Percentiles rank a stretch among this genome's conserved stretches.
Conservation (phyloP, 345 rosid species). For the Corymbia maculata region DNA sequence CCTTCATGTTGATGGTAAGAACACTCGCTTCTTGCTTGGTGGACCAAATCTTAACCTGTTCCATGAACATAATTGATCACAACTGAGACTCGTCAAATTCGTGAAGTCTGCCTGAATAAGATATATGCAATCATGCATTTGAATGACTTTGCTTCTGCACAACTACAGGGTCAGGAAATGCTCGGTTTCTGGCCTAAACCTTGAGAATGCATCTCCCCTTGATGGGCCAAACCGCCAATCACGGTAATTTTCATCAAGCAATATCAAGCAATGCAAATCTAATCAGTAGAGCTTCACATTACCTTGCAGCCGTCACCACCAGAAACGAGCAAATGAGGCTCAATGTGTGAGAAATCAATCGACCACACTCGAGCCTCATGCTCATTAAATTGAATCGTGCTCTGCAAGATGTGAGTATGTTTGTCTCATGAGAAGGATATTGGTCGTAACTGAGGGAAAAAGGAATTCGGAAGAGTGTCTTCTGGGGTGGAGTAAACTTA, state of each 20-base stretch:
- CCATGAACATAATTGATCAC: neutral
- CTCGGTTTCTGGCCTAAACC: neutral
- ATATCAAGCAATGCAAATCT: neutral
- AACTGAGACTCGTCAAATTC: neutral
- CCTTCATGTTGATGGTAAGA: slow-evolving; percentile 46
- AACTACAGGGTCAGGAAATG: neutral
- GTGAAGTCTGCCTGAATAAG: neutral
- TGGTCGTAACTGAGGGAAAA: neutral
- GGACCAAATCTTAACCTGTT: slow-evolving; percentile 66
- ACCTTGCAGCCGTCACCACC: slow-evolving; percentile 67
- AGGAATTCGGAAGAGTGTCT: neutral
- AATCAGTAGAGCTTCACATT: neutral
- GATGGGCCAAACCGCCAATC: neutral
- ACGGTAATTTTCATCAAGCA: neutral
- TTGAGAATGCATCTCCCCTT: neutral
- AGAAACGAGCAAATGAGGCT: slow-evolving; percentile 55
- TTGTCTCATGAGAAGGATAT: neutral
- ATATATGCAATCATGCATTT: neutral
- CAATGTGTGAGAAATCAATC: slow-evolving; percentile 53
- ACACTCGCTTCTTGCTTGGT: slow-evolving; percentile 54
- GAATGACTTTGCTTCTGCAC: neutral
- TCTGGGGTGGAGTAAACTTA: neutral
- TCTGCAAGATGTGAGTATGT: slow-evolving; percentile 12
- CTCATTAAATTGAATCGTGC: slow-evolving; percentile 57
- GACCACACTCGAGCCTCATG: slow-evolving; percentile 65